Conservation (phyloP, 2,329 filamentous ascomycete genomes). For the Beauveria asiatica region DNA sequence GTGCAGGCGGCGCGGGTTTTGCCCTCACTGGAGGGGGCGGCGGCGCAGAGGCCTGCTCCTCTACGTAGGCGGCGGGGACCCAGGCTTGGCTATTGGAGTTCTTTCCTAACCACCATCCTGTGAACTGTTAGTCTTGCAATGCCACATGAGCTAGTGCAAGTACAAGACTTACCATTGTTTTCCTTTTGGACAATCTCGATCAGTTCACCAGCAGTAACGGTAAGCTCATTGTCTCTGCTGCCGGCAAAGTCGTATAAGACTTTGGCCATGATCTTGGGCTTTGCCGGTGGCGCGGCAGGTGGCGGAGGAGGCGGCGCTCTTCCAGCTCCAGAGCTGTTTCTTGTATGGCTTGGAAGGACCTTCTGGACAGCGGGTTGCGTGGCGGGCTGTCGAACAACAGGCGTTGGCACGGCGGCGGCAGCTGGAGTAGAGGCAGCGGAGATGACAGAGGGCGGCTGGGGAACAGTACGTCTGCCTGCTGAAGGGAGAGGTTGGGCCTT, state of each 20-base stretch:
- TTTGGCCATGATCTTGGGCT: conserved; percentile 71
- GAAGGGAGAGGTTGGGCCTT: conserved; percentile 35
- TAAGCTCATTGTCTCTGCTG: conserved; percentile 76
- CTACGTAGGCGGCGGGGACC: conserved; percentile 89
- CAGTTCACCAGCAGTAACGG: conserved; percentile 69
- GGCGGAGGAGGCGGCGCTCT: conserved; percentile 58
- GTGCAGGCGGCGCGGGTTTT: conserved; percentile 54
- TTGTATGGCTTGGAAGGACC: conserved; percentile 40
- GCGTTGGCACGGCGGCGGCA: conserved; percentile 14
- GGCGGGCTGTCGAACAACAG: conserved; percentile 9
- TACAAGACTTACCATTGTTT: conserved; percentile 66
- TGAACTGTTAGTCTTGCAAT: conserved; percentile 19
- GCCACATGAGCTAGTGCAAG: background rate
- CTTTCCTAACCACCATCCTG: conserved; percentile 95
- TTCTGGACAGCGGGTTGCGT: conserved; percentile 11
- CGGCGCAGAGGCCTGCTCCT: conserved; percentile 65
- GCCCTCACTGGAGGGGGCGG: conserved; percentile 58
- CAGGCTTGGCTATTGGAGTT: conserved; percentile 69
- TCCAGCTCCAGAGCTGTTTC: conserved; percentile 42
- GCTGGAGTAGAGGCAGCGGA: conserved; percentile 19
- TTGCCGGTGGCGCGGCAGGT: conserved; percentile 52
- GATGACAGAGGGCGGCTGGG: conserved; percentile 26
- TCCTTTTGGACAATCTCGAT: conserved; percentile 92
- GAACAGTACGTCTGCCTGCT: conserved; percentile 24
- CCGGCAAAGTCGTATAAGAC: conserved; percentile 89